Evolutionary conservation across 768 basidiomycete genomes (phyloP), one percentile per base, ranked within the genome.

Genomic region (Podaxis rugospora): DNA sequence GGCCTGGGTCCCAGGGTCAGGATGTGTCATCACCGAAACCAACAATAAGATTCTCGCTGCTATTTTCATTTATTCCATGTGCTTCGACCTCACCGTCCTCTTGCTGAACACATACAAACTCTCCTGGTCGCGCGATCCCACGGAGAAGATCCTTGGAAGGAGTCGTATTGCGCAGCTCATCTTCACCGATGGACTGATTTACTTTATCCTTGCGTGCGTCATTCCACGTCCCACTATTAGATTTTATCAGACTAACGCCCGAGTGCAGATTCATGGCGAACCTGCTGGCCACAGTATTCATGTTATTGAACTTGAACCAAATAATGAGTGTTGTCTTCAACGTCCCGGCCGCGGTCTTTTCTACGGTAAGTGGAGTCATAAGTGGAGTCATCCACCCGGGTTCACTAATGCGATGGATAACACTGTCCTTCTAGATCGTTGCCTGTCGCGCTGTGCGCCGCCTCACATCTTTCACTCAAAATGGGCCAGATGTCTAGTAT

Each of bases 51-150:
- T 89, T 55, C 79, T 90, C 35, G 85, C 86, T 4, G 84, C 85
- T 2, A 86, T 86, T 3, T 90, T 89, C 70, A 86, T 89, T 35
- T 90, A 90, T 65, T 84, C 88, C 32, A 91, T 90, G 89, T 76
- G 77, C 67, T 89, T 90, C 67, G 89, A 90, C 68, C 73, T 88
- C 21, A 61, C 80, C 28, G 86, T 89, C 40, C 77, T 90, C 49
- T 62, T 75, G 25, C 71, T 90, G 64, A 88, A 82, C 39, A 81
- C 79, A 11, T 84, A 81, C 71, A 89, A 87, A 67, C 79, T 90
- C 23, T 63, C 76, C 7, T 69, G 74, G 1, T 57, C 68, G 21
- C 59, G 52, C 21, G 2, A 64, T 64, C 53, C 42, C 65, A 47
- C 62, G 64, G 47, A 62, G 65, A 67, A 64, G 46, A 50, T 42